Percentiles rank a stretch among this genome's conserved stretches.
Conservation (phyloP, 1,139 yeast genomes). For the Yamadazyma conglobata region DNA sequence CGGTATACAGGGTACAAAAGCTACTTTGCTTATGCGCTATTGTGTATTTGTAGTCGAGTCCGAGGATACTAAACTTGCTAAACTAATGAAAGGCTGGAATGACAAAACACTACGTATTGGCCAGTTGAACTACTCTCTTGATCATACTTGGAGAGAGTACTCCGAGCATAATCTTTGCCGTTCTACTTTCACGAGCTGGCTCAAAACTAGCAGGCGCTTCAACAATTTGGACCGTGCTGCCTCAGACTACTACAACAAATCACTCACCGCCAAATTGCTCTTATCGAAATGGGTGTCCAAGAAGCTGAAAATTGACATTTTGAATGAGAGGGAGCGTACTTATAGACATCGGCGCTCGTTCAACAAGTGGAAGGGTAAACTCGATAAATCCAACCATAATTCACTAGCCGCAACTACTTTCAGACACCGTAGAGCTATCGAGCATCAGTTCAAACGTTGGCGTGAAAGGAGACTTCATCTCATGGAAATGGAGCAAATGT, state of each 20-base stretch:
- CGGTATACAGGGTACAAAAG: slow-evolving; percentile 1
- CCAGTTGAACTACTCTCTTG: slow-evolving; percentile 10
- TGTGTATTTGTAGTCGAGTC: slow-evolving; percentile 18
- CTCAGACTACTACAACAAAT: slow-evolving; percentile 10
- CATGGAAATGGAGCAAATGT: too few relatives aligned
- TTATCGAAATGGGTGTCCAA: slow-evolving; percentile 12
- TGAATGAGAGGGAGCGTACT: slow-evolving; percentile 1
- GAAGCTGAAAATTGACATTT: neutral
- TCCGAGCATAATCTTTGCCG: neutral
- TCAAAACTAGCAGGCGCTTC: slow-evolving; percentile 1
- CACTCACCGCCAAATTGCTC: slow-evolving; percentile 8
- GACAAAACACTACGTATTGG: slow-evolving; percentile 7
- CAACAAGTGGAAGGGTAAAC: slow-evolving; percentile 12
- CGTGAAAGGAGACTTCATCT: too few relatives aligned
- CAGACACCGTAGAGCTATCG: too few relatives aligned
- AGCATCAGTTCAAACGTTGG: too few relatives aligned
- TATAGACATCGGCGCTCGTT: slow-evolving; percentile 2
- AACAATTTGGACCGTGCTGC: slow-evolving; percentile 10
- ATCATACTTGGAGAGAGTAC: slow-evolving; percentile 10
- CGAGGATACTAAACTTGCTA: neutral
- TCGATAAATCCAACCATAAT: too few relatives aligned
- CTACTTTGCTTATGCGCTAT: slow-evolving; percentile 28
- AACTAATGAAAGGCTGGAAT: slow-evolving; percentile 19
- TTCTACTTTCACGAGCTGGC: slow-evolving; percentile 11
- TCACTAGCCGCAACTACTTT: too few relatives aligned